Base-by-base conservation (phyloP, 2,329 filamentous ascomycete genomes). In the Aspergillus sp. region DNA sequence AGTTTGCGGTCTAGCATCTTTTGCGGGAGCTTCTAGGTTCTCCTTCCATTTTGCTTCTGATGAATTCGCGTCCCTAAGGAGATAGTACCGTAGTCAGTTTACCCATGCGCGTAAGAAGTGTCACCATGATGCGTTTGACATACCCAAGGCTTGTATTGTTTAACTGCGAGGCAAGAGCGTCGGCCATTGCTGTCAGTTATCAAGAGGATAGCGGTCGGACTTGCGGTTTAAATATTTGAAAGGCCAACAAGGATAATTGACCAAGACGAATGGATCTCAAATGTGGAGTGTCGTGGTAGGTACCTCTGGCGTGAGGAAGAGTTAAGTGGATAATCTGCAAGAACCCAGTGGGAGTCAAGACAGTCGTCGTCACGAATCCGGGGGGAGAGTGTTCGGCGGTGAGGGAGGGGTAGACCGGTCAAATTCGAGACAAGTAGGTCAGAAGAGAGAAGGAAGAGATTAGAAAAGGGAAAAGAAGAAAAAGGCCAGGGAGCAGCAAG, bases 1-100 rank as follows among this genome's bases (percentile, higher is more conserved):
- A 47, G 73, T 76, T 57, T 76, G 73, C 51, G 70, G 67, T 53
- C 73, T 67, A 46, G 62, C 64, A 59, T 76, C 73, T 60, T 74
- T 76, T 12, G 63, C 61, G 8, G 72, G 71, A 38, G 68, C 55
- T 49, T 74, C 73, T 51, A 75, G 57, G 41, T 69, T 63, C 42
- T 71, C 66, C 54, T 70, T 73, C 65, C 71, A 72, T 56, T 63
- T 67, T 42, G 56, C 53, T 19, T 19, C 19, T 19, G 19, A 19
- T 19, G 19, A 19, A 49, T 56, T 62, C 52, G 63, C 62, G 50
- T 70, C 68, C 53, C 68, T 71, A 51, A 32, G 43, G 42, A 12
- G 19, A 47, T 48, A 28, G 45, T 7, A 27, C 48, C 34, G 41
- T 29, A 48, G 48, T 55, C 44, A 58, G 48, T 48, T 52, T 46